These are phyloP conservation scores for Ascochyta rabiei DNA, from an alignment of 2,329 filamentous ascomycete genomes.

Conservation along the genomic window DNA sequence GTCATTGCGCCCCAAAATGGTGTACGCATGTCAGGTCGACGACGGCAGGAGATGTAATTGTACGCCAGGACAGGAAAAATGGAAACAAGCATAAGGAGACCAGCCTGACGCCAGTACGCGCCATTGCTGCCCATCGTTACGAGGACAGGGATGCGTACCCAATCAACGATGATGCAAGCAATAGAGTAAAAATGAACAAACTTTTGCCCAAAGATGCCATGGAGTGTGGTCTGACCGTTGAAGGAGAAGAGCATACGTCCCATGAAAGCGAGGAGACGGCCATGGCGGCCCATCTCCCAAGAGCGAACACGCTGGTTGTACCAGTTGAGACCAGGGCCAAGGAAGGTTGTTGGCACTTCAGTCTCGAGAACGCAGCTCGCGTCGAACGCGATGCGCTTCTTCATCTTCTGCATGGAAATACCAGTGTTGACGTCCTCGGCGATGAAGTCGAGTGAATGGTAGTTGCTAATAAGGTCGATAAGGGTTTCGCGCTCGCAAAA, in stretches of 20 bases:
- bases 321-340: conserved; percentile 26
- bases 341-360: conserved; percentile 25
- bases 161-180: conserved; percentile 23
- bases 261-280: conserved; percentile 22
- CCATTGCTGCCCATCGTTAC: conserved; percentile 19
- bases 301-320: conserved; percentile 23
- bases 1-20: conserved; percentile 23
- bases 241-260: conserved; percentile 19
- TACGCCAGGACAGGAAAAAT: conserved; percentile 18
- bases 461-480: conserved; percentile 22
- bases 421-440: conserved; percentile 26
- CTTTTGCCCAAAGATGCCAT: conserved; percentile 25
- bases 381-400: conserved; percentile 25
- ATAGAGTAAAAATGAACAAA: conserved; percentile 24
- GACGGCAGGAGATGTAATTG: conserved; percentile 19
- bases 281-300: conserved; percentile 29
- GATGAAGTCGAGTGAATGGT: conserved; percentile 28
- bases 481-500: conserved; percentile 24
- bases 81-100: conserved; percentile 20
- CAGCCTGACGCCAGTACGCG: conserved; percentile 18
- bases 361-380: conserved; percentile 22
- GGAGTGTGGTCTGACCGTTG: conserved; percentile 13
- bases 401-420: conserved; percentile 22
- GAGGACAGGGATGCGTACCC: conserved; percentile 23
- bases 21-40: conserved; percentile 20